Evolutionary conservation across 1,284 basidiomycete species (phyloP).

Genomic region (Cryptococcus sp.): DNA sequence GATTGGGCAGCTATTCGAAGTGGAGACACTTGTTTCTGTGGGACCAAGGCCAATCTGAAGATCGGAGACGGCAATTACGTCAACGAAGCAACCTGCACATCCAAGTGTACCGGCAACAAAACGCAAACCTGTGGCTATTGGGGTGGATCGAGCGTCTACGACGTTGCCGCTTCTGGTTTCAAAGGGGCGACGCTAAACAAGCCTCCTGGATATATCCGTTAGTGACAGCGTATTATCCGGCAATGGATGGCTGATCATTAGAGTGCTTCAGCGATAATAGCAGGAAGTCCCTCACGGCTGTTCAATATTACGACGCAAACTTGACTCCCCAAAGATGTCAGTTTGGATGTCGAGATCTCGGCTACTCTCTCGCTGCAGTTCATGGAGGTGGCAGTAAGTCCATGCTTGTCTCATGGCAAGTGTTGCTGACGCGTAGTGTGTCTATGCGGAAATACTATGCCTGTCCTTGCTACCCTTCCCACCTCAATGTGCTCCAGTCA

Average conservation of each 20-base stretch:
- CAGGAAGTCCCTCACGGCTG: neutral
- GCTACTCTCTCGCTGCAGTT: conserved; percentile 18
- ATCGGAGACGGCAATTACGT: conserved; percentile 1
- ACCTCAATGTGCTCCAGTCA: conserved; percentile 1
- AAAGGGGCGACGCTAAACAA: neutral
- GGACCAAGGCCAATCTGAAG: neutral
- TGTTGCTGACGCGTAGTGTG: neutral
- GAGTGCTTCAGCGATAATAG: neutral
- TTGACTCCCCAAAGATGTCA: conserved; percentile 5
- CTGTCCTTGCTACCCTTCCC: neutral
- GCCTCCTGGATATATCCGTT: neutral
- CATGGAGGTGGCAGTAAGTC: conserved; percentile 9
- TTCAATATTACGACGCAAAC: neutral
- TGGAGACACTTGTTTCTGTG: neutral
- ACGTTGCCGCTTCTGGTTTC: conserved; percentile 2
- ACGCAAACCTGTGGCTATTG: conserved; percentile 17
- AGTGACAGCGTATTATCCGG: neutral
- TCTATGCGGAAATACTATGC: neutral
- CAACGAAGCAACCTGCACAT: conserved; percentile 8
- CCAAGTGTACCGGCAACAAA: conserved; percentile 16
- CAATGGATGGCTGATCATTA: neutral
- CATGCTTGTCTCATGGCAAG: neutral
- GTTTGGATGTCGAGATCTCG: conserved; percentile 9
- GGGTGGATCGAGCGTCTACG: conserved; percentile 1
- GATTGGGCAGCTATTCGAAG: neutral